Percentiles rank a stretch among this genome's conserved stretches.
phyloP scores from a whole-genome alignment of 73 alveolate genomes.

The Symbiodinium natans region DNA sequence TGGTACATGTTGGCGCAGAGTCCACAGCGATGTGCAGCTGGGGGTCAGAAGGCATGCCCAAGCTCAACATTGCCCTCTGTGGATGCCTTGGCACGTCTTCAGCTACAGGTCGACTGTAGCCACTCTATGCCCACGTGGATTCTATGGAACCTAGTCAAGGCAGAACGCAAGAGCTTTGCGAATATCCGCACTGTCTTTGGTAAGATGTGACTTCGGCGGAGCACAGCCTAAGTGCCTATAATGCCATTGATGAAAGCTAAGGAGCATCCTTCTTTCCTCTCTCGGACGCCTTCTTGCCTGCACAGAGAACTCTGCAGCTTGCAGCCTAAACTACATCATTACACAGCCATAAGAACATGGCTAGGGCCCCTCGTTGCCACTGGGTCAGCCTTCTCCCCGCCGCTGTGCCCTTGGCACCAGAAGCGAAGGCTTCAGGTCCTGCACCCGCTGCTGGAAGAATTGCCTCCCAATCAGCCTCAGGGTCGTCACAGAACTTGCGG shows the following conservation, averaged over 20 bases:
- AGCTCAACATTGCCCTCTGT: not conserved
- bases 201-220: no score
- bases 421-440: not conserved
- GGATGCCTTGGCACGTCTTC: not conserved
- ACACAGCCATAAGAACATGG: no score
- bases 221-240: no score
- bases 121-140: no score
- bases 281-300: not conserved
- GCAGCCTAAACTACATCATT: not conserved
- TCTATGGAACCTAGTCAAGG: no score
- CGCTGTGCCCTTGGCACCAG: slow-evolving; percentile 20
- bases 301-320: not conserved
- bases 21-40: not conserved
- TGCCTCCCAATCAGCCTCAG: not conserved
- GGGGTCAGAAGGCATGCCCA: not conserved
- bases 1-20: no score
- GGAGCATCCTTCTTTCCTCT: not conserved
- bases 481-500: not conserved
- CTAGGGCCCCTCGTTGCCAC: no score
- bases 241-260: no score
- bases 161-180: no score
- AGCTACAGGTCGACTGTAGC: no score
- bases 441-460: slow-evolving; percentile 6
- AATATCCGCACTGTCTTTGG: no score
- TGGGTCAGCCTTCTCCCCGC: not conserved